A percentile compares a stretch with the other conserved stretches of the same genome.
phyloP scores from a whole-genome alignment of 2,329 filamentous ascomycete genomes.

The Nothopassalora personata region DNA sequence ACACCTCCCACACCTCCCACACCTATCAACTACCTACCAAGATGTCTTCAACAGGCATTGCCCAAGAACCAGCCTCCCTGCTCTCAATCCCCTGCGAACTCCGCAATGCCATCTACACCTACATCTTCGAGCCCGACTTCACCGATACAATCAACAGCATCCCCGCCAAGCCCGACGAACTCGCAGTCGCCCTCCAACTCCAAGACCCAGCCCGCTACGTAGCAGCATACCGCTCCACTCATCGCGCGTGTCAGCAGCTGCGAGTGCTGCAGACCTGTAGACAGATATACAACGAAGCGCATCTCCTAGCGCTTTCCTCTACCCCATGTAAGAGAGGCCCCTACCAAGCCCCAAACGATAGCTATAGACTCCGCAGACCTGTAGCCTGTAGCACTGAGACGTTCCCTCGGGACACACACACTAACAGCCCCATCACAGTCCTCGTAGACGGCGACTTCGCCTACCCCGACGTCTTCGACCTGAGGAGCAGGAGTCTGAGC shows the following conservation, averaged over 20 bases:
- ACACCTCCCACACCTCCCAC: not conserved
- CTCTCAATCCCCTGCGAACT: slow-evolving; percentile 28
- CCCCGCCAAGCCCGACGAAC: slow-evolving; percentile 7
- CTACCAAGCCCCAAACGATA: not conserved
- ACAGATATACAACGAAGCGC: slow-evolving; percentile 28
- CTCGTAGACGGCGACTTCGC: slow-evolving; percentile 22
- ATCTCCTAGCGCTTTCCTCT: slow-evolving; percentile 29
- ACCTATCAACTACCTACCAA: not conserved
- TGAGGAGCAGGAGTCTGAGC: slow-evolving; percentile 18
- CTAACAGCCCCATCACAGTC: slow-evolving; percentile 9
- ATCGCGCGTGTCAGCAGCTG: slow-evolving; percentile 11
- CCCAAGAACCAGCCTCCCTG: slow-evolving; percentile 15
- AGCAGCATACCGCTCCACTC: slow-evolving; percentile 4
- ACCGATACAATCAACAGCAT: not conserved
- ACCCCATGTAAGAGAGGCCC: slow-evolving; percentile 16
- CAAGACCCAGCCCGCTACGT: slow-evolving; percentile 7
- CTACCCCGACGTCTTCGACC: slow-evolving; percentile 27
- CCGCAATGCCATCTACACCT: slow-evolving; percentile 27
- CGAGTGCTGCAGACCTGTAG: slow-evolving; percentile 21
- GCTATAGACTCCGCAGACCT: no score
- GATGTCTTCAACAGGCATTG: slow-evolving; percentile 1
- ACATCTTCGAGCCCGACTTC: slow-evolving; percentile 21
- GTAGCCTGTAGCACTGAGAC: no score
- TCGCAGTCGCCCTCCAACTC: slow-evolving; percentile 13
- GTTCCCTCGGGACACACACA: not conserved